Conservation (phyloP, 2,329 filamentous ascomycete genomes). For the Nectriaceae sp. region DNA sequence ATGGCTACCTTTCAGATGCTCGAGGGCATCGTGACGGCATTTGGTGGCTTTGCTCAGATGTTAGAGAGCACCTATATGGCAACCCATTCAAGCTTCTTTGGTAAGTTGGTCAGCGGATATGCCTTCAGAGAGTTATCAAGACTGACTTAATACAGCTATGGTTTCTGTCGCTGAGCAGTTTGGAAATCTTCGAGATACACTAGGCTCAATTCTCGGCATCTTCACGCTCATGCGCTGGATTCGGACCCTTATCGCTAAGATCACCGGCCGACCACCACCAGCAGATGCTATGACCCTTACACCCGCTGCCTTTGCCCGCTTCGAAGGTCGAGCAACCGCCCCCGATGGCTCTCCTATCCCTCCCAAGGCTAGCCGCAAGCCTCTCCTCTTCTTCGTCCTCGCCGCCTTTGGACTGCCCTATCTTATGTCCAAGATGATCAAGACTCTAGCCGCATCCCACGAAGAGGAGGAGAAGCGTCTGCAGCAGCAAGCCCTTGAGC, state of each 20-base stretch:
- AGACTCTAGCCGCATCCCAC: constrained; percentile 76
- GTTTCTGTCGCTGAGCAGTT: constrained; percentile 98
- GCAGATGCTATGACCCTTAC: constrained; percentile 86
- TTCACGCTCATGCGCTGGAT: constrained; percentile 97
- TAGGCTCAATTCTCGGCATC: constrained; percentile 91
- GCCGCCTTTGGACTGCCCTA: constrained; percentile 96
- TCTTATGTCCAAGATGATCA: constrained; percentile 95
- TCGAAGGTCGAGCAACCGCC: constrained; percentile 68
- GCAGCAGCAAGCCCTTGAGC: constrained; percentile 52
- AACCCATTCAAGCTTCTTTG: constrained; percentile 97
- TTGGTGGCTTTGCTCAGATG: constrained; percentile 98
- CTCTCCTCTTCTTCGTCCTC: constrained; percentile 91
- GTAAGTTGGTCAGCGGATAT: constrained; percentile 51
- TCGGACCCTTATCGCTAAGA: constrained; percentile 84
- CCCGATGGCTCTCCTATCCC: constrained; percentile 65
- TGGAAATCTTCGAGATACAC: constrained; percentile 85
- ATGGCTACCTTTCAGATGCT: constrained; percentile 98
- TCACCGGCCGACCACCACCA: constrained; percentile 88
- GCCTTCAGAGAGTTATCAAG: not conserved
- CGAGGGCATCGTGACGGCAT: constrained; percentile 93
- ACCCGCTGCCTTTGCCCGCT: constrained; percentile 86
- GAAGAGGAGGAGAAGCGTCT: constrained; percentile 75
- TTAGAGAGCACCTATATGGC: constrained; percentile 99
- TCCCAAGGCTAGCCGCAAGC: constrained; percentile 85
- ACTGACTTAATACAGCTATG: constrained; percentile 67